Percentiles rank a stretch among this genome's conserved stretches.
Evolutionary conservation across 1,284 basidiomycete genomes (phyloP).

Genomic region (Leucoagaricus sp.): DNA sequence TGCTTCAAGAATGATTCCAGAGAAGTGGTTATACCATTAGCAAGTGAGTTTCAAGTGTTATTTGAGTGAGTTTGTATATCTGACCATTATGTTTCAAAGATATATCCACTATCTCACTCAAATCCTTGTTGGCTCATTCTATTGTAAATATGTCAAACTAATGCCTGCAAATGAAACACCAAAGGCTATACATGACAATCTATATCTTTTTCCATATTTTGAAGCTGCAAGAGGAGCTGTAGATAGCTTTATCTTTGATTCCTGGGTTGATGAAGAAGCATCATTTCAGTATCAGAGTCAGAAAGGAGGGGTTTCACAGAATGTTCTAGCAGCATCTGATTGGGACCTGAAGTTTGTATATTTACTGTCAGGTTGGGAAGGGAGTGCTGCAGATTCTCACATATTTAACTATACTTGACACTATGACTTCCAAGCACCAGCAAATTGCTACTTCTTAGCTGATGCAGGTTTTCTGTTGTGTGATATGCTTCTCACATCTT

Average conservation of each 20-base stretch:
- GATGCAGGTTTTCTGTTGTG: constrained; percentile 31
- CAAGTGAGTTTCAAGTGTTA: constrained; percentile 20
- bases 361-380: constrained; percentile 35
- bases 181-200: not conserved
- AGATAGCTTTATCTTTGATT: constrained; percentile 23
- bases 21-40: constrained; percentile 28
- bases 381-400: constrained; percentile 27
- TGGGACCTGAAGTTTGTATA: constrained; percentile 32
- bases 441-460: constrained; percentile 20
- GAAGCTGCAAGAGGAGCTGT: constrained; percentile 17
- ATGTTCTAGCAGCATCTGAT: constrained; percentile 27
- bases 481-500: constrained; percentile 30
- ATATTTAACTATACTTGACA: constrained; percentile 25
- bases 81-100: not conserved
- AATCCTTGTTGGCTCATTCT: not conserved
- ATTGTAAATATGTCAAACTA: not conserved
- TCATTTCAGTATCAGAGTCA: constrained; percentile 24
- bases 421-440: constrained; percentile 25
- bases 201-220: constrained; percentile 14
- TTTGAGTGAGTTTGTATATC: not conserved
- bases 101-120: not conserved
- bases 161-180: not conserved
- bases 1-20: constrained; percentile 26
- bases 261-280: constrained; percentile 19
- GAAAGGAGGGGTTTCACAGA: constrained; percentile 33